Conservation (phyloP, 306 rosid genomes). For the Begonia masoniana region DNA sequence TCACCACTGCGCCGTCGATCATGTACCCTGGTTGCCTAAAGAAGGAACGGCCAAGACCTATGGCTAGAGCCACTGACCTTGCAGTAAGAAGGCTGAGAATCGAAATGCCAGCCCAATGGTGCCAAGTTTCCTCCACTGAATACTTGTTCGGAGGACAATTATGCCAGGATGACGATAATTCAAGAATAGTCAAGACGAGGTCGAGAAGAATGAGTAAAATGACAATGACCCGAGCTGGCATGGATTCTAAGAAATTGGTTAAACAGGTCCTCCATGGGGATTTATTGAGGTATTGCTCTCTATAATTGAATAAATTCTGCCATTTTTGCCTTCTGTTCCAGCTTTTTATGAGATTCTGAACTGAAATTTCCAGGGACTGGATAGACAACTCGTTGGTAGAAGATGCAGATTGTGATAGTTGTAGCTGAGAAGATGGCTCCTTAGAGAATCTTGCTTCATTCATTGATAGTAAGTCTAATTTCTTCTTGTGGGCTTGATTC, state of each 20-base stretch:
- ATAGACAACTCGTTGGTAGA: slow-evolving; percentile 17
- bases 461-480: slow-evolving; percentile 17
- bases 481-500: neutral
- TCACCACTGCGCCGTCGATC: slow-evolving; percentile 37
- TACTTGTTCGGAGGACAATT: slow-evolving; percentile 9
- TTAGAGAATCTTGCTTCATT: slow-evolving; percentile 12
- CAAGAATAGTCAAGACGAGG: slow-evolving; percentile 49
- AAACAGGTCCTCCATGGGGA: slow-evolving; percentile 44
- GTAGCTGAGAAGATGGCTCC: slow-evolving; percentile 16
- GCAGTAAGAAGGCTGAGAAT: slow-evolving; percentile 40
- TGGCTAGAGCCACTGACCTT: slow-evolving; percentile 21
- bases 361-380: slow-evolving; percentile 22
- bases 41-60: slow-evolving; percentile 38
- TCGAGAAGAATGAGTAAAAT: slow-evolving; percentile 36
- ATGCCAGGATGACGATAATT: slow-evolving; percentile 43
- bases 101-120: slow-evolving; percentile 54
- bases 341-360: slow-evolving; percentile 33
- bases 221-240: slow-evolving; percentile 22
- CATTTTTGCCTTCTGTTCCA: slow-evolving; percentile 43
- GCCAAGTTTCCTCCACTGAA: slow-evolving; percentile 7
- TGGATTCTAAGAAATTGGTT: slow-evolving; percentile 45
- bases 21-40: slow-evolving; percentile 34
- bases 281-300: slow-evolving; percentile 8
- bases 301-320: slow-evolving; percentile 12
- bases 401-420: slow-evolving; percentile 8